A percentile compares a stretch with the other conserved stretches of the same genome.
Evolutionary conservation across 805 yeast genomes (phyloP).

Genomic region (Candida peoriensis): DNA sequence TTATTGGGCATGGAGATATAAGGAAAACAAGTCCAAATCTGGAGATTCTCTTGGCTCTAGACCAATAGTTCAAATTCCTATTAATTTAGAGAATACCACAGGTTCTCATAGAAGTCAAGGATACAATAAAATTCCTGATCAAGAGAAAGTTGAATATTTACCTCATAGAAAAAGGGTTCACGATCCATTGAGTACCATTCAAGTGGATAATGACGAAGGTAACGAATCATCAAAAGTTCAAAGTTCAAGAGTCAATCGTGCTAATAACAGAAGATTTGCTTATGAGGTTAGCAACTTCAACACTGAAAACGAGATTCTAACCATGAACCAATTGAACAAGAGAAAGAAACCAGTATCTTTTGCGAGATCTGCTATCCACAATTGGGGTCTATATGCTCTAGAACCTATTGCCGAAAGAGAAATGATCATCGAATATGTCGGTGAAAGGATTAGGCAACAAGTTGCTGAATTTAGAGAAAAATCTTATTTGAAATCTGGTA

Average conservation of each 20-base stretch:
- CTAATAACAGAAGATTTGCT: constrained; percentile 80
- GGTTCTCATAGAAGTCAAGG: constrained; percentile 75
- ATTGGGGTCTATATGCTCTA: constrained; percentile 95
- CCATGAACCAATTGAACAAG: constrained; percentile 81
- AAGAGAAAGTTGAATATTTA: constrained; percentile 65
- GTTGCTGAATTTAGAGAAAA: constrained; percentile 91
- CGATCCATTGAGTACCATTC: constrained; percentile 70
- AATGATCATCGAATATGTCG: constrained; percentile 97
- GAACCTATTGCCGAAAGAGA: constrained; percentile 95
- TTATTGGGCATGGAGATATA: constrained; percentile 67
- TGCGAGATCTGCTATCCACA: constrained; percentile 94
- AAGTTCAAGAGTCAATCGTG: constrained; percentile 82
- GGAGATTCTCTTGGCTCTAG: no score
- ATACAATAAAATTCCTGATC: constrained; percentile 65
- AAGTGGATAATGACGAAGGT: constrained; percentile 52
- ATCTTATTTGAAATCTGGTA: constrained; percentile 81
- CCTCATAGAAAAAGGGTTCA: constrained; percentile 74
- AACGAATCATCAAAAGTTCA: constrained; percentile 41
- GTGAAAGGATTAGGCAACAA: constrained; percentile 89
- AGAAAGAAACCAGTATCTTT: constrained; percentile 93
- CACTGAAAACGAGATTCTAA: constrained; percentile 73
- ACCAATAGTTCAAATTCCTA: constrained; percentile 17
- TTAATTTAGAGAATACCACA: constrained; percentile 34
- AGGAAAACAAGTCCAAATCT: constrained; percentile 24
- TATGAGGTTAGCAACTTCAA: constrained; percentile 86